Conservation (phyloP, 352 stramenopile genomes). For the Globisporangium parvum region DNA sequence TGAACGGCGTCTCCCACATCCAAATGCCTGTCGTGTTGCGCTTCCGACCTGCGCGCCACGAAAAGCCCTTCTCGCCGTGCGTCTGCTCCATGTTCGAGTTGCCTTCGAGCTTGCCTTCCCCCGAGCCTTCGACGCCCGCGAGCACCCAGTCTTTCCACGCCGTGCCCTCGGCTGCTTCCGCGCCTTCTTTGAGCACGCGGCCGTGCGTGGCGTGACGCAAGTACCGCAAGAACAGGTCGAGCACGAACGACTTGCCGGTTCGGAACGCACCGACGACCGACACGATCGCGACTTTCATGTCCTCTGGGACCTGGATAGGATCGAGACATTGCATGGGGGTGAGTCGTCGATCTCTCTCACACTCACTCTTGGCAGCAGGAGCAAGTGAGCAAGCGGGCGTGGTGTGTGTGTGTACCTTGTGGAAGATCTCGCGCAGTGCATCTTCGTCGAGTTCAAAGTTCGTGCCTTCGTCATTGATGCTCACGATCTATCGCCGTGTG, state of each 20-base stretch:
- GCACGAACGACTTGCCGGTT: slow-evolving; percentile 97
- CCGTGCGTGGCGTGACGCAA: slow-evolving; percentile 73
- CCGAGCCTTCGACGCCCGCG: slow-evolving; percentile 43
- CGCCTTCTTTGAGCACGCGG: slow-evolving; percentile 41
- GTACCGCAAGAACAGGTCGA: slow-evolving; percentile 97
- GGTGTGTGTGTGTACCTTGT: slow-evolving; percentile 25
- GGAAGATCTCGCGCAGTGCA: slow-evolving; percentile 66
- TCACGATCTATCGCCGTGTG: slow-evolving; percentile 52
- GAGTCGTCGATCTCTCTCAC: too few relatives aligned
- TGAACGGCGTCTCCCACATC: slow-evolving; percentile 98
- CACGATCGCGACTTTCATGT: slow-evolving; percentile 97
- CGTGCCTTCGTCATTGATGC: slow-evolving; percentile 83
- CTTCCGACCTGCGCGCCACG: slow-evolving; percentile 94
- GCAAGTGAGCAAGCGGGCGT: neutral
- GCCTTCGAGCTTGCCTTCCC: slow-evolving; percentile 64
- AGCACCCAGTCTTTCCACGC: slow-evolving; percentile 65
- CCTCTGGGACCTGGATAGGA: slow-evolving; percentile 53
- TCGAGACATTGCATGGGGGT: neutral
- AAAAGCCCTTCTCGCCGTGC: slow-evolving; percentile 88
- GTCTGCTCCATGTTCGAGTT: slow-evolving; percentile 83
- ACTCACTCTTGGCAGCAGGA: neutral
- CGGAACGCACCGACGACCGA: slow-evolving; percentile 98
- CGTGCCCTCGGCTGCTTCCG: slow-evolving; percentile 30
- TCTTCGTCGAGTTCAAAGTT: slow-evolving; percentile 80
- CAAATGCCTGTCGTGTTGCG: slow-evolving; percentile 99